phyloP scores from a whole-genome alignment of 1,139 yeast species.

The Debaryomycetaceae sp. region DNA sequence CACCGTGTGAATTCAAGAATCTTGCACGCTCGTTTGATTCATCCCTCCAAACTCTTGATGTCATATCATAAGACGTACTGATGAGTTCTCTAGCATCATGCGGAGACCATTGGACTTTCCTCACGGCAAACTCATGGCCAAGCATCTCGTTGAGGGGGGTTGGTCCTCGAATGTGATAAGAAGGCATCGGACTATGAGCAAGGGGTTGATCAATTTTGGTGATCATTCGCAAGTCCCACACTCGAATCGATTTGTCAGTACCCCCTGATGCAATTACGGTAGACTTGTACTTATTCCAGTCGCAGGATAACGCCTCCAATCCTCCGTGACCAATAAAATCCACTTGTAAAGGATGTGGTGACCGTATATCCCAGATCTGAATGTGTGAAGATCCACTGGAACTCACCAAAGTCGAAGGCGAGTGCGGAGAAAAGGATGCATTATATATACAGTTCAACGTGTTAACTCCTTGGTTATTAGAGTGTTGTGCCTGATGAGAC shows the following conservation, averaged over 20 bases:
- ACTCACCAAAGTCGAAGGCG: constrained; percentile 65
- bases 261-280: constrained; percentile 83
- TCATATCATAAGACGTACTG: constrained; percentile 89
- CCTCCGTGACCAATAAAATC: constrained; percentile 75
- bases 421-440: constrained; percentile 83
- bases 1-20: constrained; percentile 31
- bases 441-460: constrained; percentile 64
- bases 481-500: constrained; percentile 30
- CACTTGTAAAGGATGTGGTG: constrained; percentile 57
- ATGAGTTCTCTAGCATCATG: constrained; percentile 69
- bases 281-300: constrained; percentile 87
- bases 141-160: constrained; percentile 73
- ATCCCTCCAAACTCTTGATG: constrained; percentile 83
- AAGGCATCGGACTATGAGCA: constrained; percentile 35
- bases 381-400: constrained; percentile 79
- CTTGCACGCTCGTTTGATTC: constrained; percentile 53
- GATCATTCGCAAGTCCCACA: constrained; percentile 87
- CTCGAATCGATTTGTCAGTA: constrained; percentile 75
- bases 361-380: constrained; percentile 81
- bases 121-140: constrained; percentile 88
- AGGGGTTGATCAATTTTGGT: constrained; percentile 35
- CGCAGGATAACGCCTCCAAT: constrained; percentile 74
- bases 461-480: constrained; percentile 22
- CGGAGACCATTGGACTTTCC: constrained; percentile 86
- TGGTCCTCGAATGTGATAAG: constrained; percentile 51